Conservation (phyloP, 2,329 filamentous ascomycete genomes). For the Ambrosiella xylebori region DNA sequence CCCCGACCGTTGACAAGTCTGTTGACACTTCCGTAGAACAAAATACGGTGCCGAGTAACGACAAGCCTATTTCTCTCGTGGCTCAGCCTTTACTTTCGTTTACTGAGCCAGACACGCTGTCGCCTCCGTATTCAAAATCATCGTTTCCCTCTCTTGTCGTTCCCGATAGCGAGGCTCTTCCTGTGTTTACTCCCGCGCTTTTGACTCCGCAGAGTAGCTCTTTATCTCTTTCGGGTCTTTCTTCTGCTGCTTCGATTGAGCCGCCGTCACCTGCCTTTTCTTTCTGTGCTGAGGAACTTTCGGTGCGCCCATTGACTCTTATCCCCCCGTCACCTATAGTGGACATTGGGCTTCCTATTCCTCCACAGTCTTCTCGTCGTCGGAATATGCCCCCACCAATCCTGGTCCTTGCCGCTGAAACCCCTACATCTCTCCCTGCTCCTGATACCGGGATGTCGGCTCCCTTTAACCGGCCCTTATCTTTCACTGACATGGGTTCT, state of each 20-base stretch:
- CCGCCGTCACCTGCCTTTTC: conserved; percentile 9
- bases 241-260: background rate
- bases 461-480: background rate
- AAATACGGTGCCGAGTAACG: no score
- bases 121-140: background rate
- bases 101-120: background rate
- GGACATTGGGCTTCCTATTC: background rate
- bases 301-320: background rate
- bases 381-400: background rate
- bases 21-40: background rate
- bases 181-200: background rate
- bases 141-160: background rate
- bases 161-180: background rate
- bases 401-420: background rate
- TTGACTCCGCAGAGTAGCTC: background rate
- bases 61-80: no score
- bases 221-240: background rate
- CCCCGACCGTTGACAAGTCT: background rate
- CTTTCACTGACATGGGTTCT: background rate
- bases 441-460: background rate
- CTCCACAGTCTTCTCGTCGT: conserved; percentile 1
- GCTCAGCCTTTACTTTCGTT: background rate
- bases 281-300: conserved; percentile 10
- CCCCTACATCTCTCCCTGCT: background rate
- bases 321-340: background rate